Base-by-base conservation (phyloP, 805 yeast genomes). In the Nakazawaea anatomiae region DNA sequence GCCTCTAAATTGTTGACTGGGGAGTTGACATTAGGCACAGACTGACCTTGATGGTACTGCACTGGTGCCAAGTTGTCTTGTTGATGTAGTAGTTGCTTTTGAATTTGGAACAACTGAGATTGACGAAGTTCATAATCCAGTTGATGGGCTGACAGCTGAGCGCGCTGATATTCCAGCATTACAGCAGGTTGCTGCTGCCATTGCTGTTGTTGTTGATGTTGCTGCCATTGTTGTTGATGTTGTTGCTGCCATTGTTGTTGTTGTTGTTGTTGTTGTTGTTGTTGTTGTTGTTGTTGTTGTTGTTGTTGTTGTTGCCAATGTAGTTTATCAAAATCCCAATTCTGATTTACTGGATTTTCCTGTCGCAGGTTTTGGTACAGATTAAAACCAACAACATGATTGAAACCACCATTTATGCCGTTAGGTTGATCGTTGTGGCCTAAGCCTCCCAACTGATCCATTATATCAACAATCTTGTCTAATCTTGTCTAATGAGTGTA, bases 201-300 rank as follows among this genome's bases (percentile, higher is more conserved):
- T 39, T 40, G 46, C n/a, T 42, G 51, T 29, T 47, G 41, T 30
- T 48, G 47, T n/a, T 42, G 51, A 29, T 42, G 50, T 25, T 32
- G 45, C 34, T 47, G 47, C 5, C 10, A 32, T 32, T 32, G 35
- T 32, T 6, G 10, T 32, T 8, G 35, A 32, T 11, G 11, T 11
- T 32, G 35, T 3, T 32, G 35, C 35, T 32, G 35, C 4, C 3
- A 30, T 4, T 11, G 35, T 9, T 41, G 44, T 41, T 45, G 42
- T 14, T 36, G 42, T 36, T 39, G 42, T 11, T 45, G 48, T 6
- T 2, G 7, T 5, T 39, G 14, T 28, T 14, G 47, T 6, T 18
- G 9, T 25, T 6, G 41, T 8, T 35, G 40, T 12, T 25, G 25
- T 9, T 44, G 31, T 14, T 44, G 47, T 25, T 44, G 40, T 35